Evolutionary conservation across 139 green algal genomes (phyloP), one percentile per base, ranked within the genome.

Genomic region (Edaphochlamys debaryana): DNA sequence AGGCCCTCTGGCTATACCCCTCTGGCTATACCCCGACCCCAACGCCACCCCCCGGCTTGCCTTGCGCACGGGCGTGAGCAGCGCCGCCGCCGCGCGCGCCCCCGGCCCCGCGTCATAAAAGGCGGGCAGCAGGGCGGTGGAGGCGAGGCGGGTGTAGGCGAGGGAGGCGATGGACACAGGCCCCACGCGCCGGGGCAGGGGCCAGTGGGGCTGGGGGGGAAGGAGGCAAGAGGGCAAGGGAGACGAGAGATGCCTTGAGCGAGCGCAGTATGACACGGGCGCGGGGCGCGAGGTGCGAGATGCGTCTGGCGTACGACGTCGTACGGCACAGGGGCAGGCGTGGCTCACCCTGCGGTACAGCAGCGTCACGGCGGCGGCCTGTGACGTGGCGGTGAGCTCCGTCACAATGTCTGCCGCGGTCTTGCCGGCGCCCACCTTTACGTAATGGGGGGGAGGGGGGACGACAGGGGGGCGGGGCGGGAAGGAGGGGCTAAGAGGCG

Each of bases 331-430:
- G 45, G 11, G n/a, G n/a, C n/a, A n/a, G n/a, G n/a, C n/a, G n/a
- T n/a, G n/a, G 22, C 76, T 30, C 62, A 84, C 78, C 48, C 78
- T 54, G 34, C 78, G 48, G 66, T 84, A 84, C 64, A 84, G 66
- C 78, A 84, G 64, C 66, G 45, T 84, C 5, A 84, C 78, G 9
- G 15, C 40, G 27, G 48, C 48, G 5, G 78, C 78, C 4, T 11
- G 32, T 27, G 34, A 34, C 25, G 78, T 84, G 45, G 78, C 78
- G 20, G 66, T 76, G 27, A 84, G 78, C 66, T 84, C 78, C 36
- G 66, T 76, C 1, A 84, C 52, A 17, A 84, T 68, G 48, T 84
- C 78, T 36, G 56, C 66, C 37, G 78, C 78, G 29, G 78, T 84
- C 78, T 84, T 84, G 64, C 78, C 78, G 29, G 48, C 78, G 4